Conservation (phyloP, 1,284 basidiomycete genomes). For the Sporisorium graminicola region DNA sequence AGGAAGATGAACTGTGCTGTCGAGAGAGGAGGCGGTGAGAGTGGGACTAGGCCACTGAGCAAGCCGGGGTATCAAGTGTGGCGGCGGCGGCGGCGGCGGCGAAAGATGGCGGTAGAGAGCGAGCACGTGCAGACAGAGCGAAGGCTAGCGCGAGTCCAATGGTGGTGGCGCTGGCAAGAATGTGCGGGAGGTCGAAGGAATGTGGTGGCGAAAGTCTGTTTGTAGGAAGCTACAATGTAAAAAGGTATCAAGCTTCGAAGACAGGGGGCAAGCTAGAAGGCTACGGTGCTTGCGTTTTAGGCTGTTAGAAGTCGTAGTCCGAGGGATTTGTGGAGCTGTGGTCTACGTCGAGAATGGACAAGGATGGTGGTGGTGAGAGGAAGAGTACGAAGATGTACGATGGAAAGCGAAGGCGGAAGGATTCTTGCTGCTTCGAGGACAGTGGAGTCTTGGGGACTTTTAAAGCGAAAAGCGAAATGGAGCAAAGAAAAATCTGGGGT, state of each 20-base stretch:
- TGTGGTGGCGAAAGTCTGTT: not conserved
- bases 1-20: not conserved
- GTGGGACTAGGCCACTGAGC: not conserved
- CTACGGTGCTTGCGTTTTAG: no score
- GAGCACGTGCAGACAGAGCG: not conserved
- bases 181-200: not conserved
- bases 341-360: not conserved
- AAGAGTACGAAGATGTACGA: not conserved
- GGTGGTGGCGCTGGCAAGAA: not conserved
- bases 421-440: not conserved
- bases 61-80: not conserved
- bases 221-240: not conserved
- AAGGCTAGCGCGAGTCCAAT: not conserved
- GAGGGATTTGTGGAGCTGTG: not conserved
- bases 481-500: slow-evolving; percentile 10
- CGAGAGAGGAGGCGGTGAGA: not conserved
- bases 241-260: not conserved
- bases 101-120: no score
- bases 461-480: not conserved
- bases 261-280: not conserved
- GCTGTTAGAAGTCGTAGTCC: not conserved
- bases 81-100: not conserved
- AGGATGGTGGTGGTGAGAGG: not conserved
- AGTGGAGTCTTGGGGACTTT: not conserved
- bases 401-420: not conserved